These are phyloP conservation scores for Samsoniella hepiali DNA, from an alignment of 2,329 filamentous ascomycete genomes.

Conservation along the genomic window DNA sequence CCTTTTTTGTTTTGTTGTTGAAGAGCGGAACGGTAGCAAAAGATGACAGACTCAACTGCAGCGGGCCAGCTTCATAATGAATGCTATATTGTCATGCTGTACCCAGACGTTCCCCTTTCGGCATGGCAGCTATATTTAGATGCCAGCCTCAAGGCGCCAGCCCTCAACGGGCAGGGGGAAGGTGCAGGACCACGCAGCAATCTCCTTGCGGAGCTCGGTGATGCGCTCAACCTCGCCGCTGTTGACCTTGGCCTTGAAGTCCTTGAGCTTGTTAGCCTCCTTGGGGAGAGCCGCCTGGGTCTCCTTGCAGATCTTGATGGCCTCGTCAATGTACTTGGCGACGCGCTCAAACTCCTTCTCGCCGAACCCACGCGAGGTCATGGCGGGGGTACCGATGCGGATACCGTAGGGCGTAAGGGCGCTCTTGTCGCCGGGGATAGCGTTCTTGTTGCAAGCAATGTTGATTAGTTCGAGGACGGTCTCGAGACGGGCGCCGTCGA, in stretches of 20 bases:
- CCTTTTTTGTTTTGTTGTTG: not conserved
- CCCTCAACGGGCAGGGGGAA: constrained; percentile 91
- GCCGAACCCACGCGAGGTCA: constrained; percentile 94
- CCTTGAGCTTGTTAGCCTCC: constrained; percentile 98
- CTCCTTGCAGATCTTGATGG: constrained; percentile 86
- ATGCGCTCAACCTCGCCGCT: constrained; percentile 77
- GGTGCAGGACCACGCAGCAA: constrained; percentile 76
- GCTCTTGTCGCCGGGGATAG: constrained; percentile 94
- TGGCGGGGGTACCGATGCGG: constrained; percentile 93
- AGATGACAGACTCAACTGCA: not conserved
- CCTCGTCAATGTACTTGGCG: constrained; percentile 80
- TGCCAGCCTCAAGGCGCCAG: constrained; percentile 60
- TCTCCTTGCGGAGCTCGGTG: constrained; percentile 82
- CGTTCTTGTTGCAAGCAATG: constrained; percentile 99
- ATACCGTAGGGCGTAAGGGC: constrained; percentile 92
- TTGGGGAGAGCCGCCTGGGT: constrained; percentile 83
- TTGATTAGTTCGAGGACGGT: constrained; percentile 95
- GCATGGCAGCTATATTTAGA: constrained; percentile 39
- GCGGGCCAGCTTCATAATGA: too few species aligned
- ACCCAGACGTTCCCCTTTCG: not conserved
- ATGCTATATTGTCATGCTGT: not conserved
- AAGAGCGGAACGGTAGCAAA: not conserved
- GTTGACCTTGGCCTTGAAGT: constrained; percentile 93
- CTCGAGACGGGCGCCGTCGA: constrained; percentile 95
- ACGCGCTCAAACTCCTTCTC: constrained; percentile 90